A percentile compares a stretch with the other conserved stretches of the same genome.
Evolutionary conservation across 805 yeast species (phyloP).

Genomic region (Wickerhamomyces chambardii): DNA sequence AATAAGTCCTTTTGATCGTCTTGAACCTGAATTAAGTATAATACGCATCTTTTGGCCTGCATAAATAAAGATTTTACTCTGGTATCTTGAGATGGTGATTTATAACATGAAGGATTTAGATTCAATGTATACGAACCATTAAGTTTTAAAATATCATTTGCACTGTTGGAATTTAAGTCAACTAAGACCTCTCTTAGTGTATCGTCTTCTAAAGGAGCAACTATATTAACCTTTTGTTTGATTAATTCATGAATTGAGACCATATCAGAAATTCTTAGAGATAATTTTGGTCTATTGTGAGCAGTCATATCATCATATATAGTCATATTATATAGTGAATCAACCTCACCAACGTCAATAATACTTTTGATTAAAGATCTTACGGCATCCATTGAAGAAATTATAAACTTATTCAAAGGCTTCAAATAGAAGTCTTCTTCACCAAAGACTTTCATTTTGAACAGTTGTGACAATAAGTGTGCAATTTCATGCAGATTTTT

Average conservation of each 20-base stretch:
- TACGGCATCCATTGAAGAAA: constrained; percentile 37
- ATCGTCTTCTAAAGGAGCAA: constrained; percentile 45
- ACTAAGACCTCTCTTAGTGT: constrained; percentile 36
- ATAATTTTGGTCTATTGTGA: constrained; percentile 37
- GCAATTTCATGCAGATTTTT: constrained; percentile 50
- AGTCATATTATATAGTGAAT: constrained; percentile 48
- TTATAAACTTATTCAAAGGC: constrained; percentile 70
- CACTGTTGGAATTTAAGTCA: constrained; percentile 31
- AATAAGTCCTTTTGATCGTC: constrained; percentile 52
- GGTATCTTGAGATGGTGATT: constrained; percentile 37
- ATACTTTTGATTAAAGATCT: constrained; percentile 34
- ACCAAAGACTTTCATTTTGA: constrained; percentile 60
- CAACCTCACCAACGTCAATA: constrained; percentile 48
- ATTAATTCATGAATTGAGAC: constrained; percentile 34
- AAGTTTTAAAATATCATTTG: constrained; percentile 37
- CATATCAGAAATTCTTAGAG: constrained; percentile 37
- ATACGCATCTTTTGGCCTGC: constrained; percentile 75
- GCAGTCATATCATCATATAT: constrained; percentile 63
- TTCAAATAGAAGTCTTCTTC: constrained; percentile 57
- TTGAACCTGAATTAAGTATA: constrained; percentile 80
- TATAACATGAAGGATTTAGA: constrained; percentile 47
- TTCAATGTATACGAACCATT: constrained; percentile 47
- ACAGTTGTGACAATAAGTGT: constrained; percentile 54
- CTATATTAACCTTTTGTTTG: constrained; percentile 28
- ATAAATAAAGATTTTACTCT: constrained; percentile 52